phyloP scores from a whole-genome alignment of 768 basidiomycete species.

The Clitopilus passeckerianus region DNA sequence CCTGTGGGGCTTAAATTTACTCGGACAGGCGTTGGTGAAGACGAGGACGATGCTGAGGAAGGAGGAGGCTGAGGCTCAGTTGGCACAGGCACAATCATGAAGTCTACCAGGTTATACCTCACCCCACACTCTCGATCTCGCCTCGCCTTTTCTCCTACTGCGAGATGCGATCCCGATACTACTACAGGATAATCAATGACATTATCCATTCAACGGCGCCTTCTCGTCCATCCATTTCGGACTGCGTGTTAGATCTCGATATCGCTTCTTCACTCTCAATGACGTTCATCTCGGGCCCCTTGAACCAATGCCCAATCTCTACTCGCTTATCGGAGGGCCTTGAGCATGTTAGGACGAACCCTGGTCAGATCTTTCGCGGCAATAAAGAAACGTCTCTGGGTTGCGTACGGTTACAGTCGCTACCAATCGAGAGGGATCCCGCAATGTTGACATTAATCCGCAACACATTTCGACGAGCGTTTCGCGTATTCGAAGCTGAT shows the following conservation, averaged over 20 bases:
- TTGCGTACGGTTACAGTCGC: neutral
- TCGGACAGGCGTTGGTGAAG: slow-evolving; percentile 43
- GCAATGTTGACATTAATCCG: neutral
- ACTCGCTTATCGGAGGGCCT: neutral
- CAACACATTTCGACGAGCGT: neutral
- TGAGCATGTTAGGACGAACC: neutral
- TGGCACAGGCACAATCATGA: neutral
- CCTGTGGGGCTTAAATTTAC: slow-evolving; percentile 54
- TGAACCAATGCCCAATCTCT: neutral
- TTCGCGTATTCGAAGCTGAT: no score
- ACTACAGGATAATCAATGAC: neutral
- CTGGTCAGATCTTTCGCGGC: neutral
- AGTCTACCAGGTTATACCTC: neutral
- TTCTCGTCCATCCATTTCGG: neutral
- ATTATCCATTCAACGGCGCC: neutral
- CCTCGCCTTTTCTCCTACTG: neutral
- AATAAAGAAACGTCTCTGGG: neutral
- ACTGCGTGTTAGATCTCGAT: neutral
- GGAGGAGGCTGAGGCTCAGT: neutral
- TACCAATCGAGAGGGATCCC: neutral
- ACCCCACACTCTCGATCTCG: neutral
- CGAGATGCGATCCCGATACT: neutral
- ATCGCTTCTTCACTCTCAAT: neutral
- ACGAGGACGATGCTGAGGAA: slow-evolving; percentile 29
- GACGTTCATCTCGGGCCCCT: neutral